Base-by-base conservation (phyloP, 179 eudicot species). In the Beta lomatogona region DNA sequence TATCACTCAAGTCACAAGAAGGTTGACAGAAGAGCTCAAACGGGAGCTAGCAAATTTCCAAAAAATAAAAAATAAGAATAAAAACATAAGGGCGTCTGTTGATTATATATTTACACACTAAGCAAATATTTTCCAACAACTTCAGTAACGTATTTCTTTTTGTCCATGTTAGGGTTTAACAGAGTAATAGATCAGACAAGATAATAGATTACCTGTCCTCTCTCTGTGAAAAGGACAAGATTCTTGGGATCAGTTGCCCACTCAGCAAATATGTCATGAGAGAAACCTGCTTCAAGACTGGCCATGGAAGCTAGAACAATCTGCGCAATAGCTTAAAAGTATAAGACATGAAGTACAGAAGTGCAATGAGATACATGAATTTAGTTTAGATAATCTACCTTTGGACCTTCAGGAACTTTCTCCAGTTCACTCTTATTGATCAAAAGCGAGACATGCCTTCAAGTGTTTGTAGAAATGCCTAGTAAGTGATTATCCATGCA, bases 291-390 rank as follows among this genome's bases (percentile, higher is more conserved):
- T 88, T 96, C 98, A 79, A 96, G 87, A 87, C 99, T 94, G 78
- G 90, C 98, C 98, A 94, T 96, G 60, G 99, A 96, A 84, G 99
- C 92, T 79, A 96, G 83, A 83, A 96, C 98, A 86, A 96, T 85
- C 99, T 95, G 82, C 77, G 84, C 46, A 82, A 79, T 28, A 75
- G 28, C 22, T 65, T 82, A 31, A 68, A 77, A 54, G 58, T 25
- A 78, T 63, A 46, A 21, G 16, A 54, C 15, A 71, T 22, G 68
- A 65, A 75, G 52, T 77, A 78, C 75, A 72, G 75, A 71, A 82
- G 28, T 25, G 58, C 25, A 67, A 66, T 14, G 21, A 19, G 61
- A 50, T 46, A 73, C 2, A 63, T 57, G 46, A 73, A 19, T 6
- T 46, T 19, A 4, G 13, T 50, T 9, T 6, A 21, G 22, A 9